Conservation (phyloP, 768 basidiomycete species). For the Termitomyces titanicus region DNA sequence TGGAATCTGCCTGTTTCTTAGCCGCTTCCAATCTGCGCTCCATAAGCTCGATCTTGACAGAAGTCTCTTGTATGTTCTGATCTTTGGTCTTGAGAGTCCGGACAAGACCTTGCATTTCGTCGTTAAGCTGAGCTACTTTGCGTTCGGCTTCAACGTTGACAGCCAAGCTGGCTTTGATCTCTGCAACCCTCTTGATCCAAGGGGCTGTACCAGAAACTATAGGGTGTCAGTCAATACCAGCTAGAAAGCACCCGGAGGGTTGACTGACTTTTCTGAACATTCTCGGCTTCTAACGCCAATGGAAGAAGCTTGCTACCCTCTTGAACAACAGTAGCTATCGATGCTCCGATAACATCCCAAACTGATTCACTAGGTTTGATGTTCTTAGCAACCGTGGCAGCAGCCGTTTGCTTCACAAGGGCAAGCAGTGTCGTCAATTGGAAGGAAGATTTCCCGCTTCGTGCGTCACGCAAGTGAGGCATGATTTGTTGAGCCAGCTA, state of each 20-base stretch:
- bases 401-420: conserved; percentile 72
- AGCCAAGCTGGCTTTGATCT: conserved; percentile 79
- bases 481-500: conserved; percentile 89
- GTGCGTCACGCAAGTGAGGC: conserved; percentile 80
- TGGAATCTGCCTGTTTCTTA: conserved; percentile 86
- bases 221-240: conserved; percentile 1
- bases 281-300: conserved; percentile 68
- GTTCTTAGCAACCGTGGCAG: conserved; percentile 64
- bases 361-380: conserved; percentile 60
- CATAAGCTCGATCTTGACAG: conserved; percentile 93
- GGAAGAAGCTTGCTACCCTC: conserved; percentile 73
- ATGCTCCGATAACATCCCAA: conserved; percentile 76
- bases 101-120: conserved; percentile 85
- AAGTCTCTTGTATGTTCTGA: conserved; percentile 82
- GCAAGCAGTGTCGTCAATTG: conserved; percentile 66
- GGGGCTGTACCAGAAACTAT: conserved; percentile 74
- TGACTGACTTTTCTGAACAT: conserved; percentile 69
- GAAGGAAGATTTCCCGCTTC: conserved; percentile 75
- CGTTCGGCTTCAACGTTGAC: conserved; percentile 92
- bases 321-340: conserved; percentile 64
- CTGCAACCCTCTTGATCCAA: conserved; percentile 79
- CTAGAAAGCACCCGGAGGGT: background rate
- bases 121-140: conserved; percentile 79
- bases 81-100: conserved; percentile 87
- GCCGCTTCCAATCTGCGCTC: conserved; percentile 88